Evolutionary conservation across 208 protist species (phyloP), one percentile per base, ranked within the genome.

Genomic region (Leishmania martiniquensis): DNA sequence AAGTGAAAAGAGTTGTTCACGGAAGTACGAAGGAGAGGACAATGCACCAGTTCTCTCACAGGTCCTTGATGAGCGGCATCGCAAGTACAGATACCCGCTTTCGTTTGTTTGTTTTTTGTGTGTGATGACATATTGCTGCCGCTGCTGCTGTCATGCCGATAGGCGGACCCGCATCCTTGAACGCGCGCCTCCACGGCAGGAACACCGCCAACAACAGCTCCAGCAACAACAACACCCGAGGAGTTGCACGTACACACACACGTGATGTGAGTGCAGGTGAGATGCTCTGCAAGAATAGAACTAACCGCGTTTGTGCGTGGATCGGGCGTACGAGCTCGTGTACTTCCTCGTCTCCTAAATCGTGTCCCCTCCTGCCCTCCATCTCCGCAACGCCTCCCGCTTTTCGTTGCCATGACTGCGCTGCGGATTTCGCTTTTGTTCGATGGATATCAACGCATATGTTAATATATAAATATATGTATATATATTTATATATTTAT

Each of bases 261-360:
- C 25, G 37, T 5, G 42, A 22, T 69, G 15, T 20, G 12, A 29
- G 42, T n/a, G 65, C 65, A 69, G 65, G 42, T 69, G 65, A 69
- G 65, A 49, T 17, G 65, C 37, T 69, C 65, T 20, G 39, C 10
- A 69, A 69, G 25, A 69, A 69, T 10, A 69, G 25, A n/a, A 69
- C 1, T 4, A 9, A 29, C 22, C 49, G 65, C 9, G 10, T 20
- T 69, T 3, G n/a, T 69, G 42, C 9, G 37, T 29, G 65, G 25
- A 51, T 69, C 9, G 1, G 65, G 13, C 49, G 44, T 29, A 15
- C 7, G 34, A n/a, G 29, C 65, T 1, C 5, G 59, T 51, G 15
- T 34, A 17, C 34, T 32, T 29, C 6, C 3, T 42, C 10, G 37
- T 49, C 2, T 69, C 29, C 49, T 69, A 32, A 3, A 51, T 10